These are phyloP conservation scores for Albizia julibrissin DNA, from an alignment of 306 rosid genomes.

Conservation along the genomic window DNA sequence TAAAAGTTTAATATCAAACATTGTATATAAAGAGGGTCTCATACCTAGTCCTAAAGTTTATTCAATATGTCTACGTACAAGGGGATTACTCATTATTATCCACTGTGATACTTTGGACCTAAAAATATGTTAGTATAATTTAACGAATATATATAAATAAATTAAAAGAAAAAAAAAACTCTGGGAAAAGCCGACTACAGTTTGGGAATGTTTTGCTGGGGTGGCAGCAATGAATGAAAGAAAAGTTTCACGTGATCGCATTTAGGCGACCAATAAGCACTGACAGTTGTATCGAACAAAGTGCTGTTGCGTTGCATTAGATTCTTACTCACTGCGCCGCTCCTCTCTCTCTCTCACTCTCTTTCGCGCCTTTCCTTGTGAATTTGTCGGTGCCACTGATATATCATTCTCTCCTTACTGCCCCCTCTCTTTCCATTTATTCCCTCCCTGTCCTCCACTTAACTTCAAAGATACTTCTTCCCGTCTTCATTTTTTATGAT, in stretches of 20 bases:
- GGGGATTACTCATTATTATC: too few relatives aligned
- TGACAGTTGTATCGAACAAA: background rate
- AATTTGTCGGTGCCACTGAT: background rate
- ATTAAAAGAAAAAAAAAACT: background rate
- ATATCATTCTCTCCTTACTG: too few relatives aligned
- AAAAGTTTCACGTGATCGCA: background rate
- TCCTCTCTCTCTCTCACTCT: background rate
- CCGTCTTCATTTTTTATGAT: too few relatives aligned
- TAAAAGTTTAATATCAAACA: accelerated
- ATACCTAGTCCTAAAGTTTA: too few relatives aligned
- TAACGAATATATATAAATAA: too few relatives aligned
- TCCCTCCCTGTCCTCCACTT: background rate
- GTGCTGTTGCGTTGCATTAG: background rate
- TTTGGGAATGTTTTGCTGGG: background rate
- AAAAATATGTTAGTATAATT: too few relatives aligned
- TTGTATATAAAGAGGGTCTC: accelerated
- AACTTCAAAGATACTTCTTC: too few relatives aligned
- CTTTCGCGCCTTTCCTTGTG: too few relatives aligned
- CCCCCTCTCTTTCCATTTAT: background rate
- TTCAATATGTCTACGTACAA: too few relatives aligned
- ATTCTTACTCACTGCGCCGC: background rate
- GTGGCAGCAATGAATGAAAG: background rate
- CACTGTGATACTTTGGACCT: too few relatives aligned
- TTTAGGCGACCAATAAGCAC: background rate
- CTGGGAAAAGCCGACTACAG: background rate